Evolutionary conservation across 2,329 filamentous ascomycete species (phyloP).

Genomic region (Hymenoscyphus fraxineus): DNA sequence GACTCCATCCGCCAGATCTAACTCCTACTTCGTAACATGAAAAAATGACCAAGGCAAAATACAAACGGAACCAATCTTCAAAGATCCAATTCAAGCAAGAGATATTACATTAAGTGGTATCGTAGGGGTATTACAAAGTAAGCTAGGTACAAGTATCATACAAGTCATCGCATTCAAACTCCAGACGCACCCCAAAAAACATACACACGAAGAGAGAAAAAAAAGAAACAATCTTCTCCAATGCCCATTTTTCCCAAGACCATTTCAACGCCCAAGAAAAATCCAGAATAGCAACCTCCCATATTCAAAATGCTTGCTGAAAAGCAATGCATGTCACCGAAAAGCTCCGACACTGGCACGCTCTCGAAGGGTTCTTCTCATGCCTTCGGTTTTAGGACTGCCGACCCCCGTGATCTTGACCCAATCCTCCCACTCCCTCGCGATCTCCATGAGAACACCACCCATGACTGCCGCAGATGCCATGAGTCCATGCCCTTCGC

Average conservation of each 20-base stretch:
- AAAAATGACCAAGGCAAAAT: not conserved
- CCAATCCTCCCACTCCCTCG: conserved; percentile 91
- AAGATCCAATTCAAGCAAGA: not conserved
- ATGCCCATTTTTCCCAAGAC: not conserved
- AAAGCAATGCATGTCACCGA: conserved; percentile 19
- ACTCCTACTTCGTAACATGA: not conserved
- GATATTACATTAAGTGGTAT: conserved; percentile 17
- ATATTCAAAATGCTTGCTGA: not conserved
- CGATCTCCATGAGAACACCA: conserved; percentile 89
- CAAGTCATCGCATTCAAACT: conserved; percentile 3
- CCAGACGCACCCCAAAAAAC: not conserved
- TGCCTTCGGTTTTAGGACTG: conserved; percentile 26
- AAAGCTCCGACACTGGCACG: conserved; percentile 33
- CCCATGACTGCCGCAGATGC: conserved; percentile 92
- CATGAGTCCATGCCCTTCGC: conserved; percentile 94
- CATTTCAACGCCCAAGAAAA: not conserved
- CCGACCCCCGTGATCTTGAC: conserved; percentile 52
- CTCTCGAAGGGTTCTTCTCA: conserved; percentile 30
- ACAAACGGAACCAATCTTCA: not conserved
- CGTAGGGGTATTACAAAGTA: conserved; percentile 7
- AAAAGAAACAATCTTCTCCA: not conserved
- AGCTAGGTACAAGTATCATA: conserved; percentile 7
- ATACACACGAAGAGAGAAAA: not conserved
- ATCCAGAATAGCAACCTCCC: not conserved
- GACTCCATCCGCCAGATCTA: no score